Conservation (phyloP, 2,329 filamentous ascomycete species). For the Balansia obtecta region DNA sequence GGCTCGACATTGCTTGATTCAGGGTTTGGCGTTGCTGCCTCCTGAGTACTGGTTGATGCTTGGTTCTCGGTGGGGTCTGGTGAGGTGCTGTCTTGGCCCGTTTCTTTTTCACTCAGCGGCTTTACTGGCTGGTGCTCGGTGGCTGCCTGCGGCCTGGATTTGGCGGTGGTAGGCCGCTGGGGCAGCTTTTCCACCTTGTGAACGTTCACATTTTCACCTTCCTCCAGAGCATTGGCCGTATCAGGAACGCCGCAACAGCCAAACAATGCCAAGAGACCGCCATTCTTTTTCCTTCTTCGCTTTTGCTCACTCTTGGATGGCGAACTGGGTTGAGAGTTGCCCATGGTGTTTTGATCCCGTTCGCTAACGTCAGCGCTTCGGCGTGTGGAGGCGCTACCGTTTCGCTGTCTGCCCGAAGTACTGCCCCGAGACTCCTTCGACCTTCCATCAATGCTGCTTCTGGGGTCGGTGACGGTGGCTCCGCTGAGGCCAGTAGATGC, state of each 20-base stretch:
- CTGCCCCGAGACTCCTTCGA: conserved; percentile 56
- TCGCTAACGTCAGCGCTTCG: conserved; percentile 42
- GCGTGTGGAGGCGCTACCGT: conserved; percentile 57
- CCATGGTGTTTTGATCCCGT: conserved; percentile 33
- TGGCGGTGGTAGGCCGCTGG: conserved; percentile 40
- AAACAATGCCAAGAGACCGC: conserved; percentile 47
- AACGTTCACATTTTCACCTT: conserved; percentile 38
- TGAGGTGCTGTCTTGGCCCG: conserved; percentile 21
- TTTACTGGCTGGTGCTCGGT: conserved; percentile 33
- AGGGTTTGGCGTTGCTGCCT: conserved; percentile 26
- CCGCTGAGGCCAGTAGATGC: conserved; percentile 49
- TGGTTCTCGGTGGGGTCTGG: conserved; percentile 31
- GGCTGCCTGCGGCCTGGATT: conserved; percentile 38
- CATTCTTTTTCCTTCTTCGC: conserved; percentile 44
- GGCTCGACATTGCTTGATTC: conserved; percentile 33
- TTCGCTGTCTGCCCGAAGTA: conserved; percentile 48
- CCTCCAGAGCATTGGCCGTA: conserved; percentile 39
- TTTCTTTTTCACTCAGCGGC: conserved; percentile 37
- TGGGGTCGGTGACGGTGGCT: conserved; percentile 43
- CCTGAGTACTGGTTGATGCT: conserved; percentile 31
- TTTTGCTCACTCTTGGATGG: conserved; percentile 35
- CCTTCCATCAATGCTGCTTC: conserved; percentile 49
- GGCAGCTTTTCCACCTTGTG: conserved; percentile 48
- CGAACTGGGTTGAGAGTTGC: conserved; percentile 38
- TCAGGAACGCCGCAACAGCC: conserved; percentile 56